Evolutionary conservation across 2,329 filamentous ascomycete genomes (phyloP), one percentile per base, ranked within the genome.

Genomic region (Claviceps paspali): DNA sequence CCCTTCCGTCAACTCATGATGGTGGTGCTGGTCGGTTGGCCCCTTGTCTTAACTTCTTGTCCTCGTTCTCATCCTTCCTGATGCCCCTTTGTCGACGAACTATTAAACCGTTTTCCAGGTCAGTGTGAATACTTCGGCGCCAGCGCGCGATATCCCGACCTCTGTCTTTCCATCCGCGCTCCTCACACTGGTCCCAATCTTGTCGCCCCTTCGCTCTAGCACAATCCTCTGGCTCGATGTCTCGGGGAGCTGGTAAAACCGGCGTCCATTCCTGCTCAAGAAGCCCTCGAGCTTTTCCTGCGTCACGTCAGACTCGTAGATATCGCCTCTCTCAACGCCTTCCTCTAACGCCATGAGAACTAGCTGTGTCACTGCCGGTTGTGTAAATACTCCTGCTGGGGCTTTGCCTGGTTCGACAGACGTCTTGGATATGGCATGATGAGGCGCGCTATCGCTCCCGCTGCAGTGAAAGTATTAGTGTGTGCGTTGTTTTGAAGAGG

Each of bases 361-460:
- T 33, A 77, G 66, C 38, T 75, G 74, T 2, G 76, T 65, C 0
- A 75, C 76, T 51, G 76, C 76, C 4, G 79, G 77, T 59, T 88
- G 82, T 1, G 82, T 87, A 54, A 85, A 88, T 30, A 87, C 81
- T 4, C 82, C 82, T 0, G 82, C 82, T 0, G 79, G 73, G 1
- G 76, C 70, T 52, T 63, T 68, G 33, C 64, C 65, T 35, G 61
- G 67, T n/a, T 39, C 40, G 36, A 52, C 51, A 6, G 52, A 55
- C 1, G 52, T 66, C 59, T 83, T 83, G 41, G 70, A 67, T n/a
- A 54, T 51, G 4, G 73, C 59, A 9, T 69, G 68, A 51, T 83
- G 79, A 26, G 77, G 77, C 31, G 77, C 77, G 5, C 68, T 74
- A 48, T 81, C 77, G 19, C 67, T 78, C 39, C 66, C 66, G 22